A percentile compares a stretch with the other conserved stretches of the same genome.
phyloP scores from a whole-genome alignment of 495 filamentous ascomycete genomes.

The Pseudotulostoma volvatum region DNA sequence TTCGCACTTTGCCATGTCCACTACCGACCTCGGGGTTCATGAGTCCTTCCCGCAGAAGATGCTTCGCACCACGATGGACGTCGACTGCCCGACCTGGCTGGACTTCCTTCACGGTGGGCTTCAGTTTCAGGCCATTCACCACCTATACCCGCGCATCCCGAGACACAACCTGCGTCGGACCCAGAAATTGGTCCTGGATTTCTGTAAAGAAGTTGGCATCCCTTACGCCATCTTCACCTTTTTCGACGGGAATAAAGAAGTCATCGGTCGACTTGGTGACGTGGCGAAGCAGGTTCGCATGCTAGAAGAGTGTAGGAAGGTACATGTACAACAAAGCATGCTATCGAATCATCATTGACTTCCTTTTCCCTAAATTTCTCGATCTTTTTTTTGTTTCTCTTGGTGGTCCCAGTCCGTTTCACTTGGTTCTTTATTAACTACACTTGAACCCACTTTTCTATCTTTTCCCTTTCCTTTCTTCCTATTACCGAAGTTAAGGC shows the following conservation, averaged over 20 bases:
- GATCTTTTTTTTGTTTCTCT: too few species aligned
- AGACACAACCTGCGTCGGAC: slow-evolving; percentile 77
- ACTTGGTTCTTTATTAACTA: too few species aligned
- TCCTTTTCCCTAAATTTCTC: too few species aligned
- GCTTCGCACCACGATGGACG: slow-evolving; percentile 95
- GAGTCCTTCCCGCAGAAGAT: slow-evolving; percentile 95
- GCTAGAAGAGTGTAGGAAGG: slow-evolving; percentile 69
- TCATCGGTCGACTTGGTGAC: slow-evolving; percentile 70
- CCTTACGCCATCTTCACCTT: slow-evolving; percentile 93
- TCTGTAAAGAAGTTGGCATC: slow-evolving; percentile 80
- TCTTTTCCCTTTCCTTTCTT: too few species aligned
- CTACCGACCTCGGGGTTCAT: slow-evolving; percentile 66
- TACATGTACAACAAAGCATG: slow-evolving; percentile 28
- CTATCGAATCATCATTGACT: slow-evolving; percentile 21
- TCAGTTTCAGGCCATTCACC: slow-evolving; percentile 94
- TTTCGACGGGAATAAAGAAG: slow-evolving; percentile 77
- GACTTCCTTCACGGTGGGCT: slow-evolving; percentile 94
- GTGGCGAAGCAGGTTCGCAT: slow-evolving; percentile 78
- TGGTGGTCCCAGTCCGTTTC: too few species aligned
- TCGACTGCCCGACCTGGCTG: slow-evolving; percentile 88
- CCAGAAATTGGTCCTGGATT: slow-evolving; percentile 72
- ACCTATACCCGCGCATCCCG: slow-evolving; percentile 87
- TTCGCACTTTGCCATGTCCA: slow-evolving; percentile 94
- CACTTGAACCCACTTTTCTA: too few species aligned
- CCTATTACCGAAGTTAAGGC: too few species aligned